A percentile compares a stretch with the other conserved stretches of the same genome.
Conservation (phyloP, 441 rosid species). For the Gossypium lobatum region DNA sequence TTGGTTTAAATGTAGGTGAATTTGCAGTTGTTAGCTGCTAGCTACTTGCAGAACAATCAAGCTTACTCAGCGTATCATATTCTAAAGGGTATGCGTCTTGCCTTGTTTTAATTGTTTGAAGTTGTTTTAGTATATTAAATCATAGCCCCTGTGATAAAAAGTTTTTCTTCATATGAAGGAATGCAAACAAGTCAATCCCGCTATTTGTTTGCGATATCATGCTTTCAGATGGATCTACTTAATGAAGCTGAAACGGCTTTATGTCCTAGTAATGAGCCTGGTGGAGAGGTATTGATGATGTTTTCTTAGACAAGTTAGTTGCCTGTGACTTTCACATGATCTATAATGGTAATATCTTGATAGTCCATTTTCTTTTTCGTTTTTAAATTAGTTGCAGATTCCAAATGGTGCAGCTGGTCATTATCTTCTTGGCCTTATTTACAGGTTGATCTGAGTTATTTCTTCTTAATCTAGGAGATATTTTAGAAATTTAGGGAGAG, state of each 20-base stretch:
- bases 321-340: not conserved
- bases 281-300: slow-evolving; percentile 60
- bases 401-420: slow-evolving; percentile 96
- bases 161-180: slow-evolving; percentile 45
- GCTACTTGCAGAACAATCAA: slow-evolving; percentile 88
- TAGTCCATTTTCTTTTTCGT: slow-evolving; percentile 17
- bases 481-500: not conserved
- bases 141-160: not conserved
- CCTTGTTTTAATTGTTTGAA: slow-evolving; percentile 4
- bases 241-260: slow-evolving; percentile 88
- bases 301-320: not conserved
- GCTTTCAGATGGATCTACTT: slow-evolving; percentile 94
- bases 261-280: slow-evolving; percentile 71
- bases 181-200: slow-evolving; percentile 90
- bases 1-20: slow-evolving; percentile 44
- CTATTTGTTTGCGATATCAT: slow-evolving; percentile 92
- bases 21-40: slow-evolving; percentile 76
- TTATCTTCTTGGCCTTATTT: slow-evolving; percentile 90
- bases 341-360: slow-evolving; percentile 11
- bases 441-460: slow-evolving; percentile 47
- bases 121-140: slow-evolving; percentile 1
- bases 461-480: not conserved
- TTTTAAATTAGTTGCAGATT: slow-evolving; percentile 49
- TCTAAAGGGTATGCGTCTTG: slow-evolving; percentile 52
- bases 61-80: slow-evolving; percentile 85